These are phyloP conservation scores for Fraxinus platypoda DNA, from an alignment of 305 asterid species.

Conservation along the genomic window DNA sequence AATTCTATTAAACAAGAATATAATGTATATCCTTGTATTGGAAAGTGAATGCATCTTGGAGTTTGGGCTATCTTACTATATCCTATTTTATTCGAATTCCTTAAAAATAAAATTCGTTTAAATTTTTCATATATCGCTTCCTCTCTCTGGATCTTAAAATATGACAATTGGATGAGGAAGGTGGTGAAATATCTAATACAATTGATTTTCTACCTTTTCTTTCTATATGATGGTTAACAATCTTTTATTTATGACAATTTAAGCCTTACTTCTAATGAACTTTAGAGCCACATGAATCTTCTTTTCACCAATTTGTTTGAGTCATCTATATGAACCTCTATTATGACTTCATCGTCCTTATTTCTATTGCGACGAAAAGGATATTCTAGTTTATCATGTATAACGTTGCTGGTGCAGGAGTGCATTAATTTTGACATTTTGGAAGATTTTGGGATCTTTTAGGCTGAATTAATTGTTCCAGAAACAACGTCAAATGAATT, in stretches of 20 bases:
- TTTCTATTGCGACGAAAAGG: background rate
- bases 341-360: background rate
- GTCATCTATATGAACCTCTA: background rate
- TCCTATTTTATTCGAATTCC: background rate
- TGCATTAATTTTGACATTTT: background rate
- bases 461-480: background rate
- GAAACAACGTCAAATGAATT: background rate
- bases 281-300: background rate
- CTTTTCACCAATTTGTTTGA: background rate
- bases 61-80: background rate
- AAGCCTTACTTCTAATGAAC: background rate
- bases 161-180: background rate
- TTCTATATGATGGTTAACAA: background rate
- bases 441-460: background rate
- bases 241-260: background rate
- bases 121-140: background rate
- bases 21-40: background rate
- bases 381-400: background rate
- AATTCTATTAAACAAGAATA: background rate
- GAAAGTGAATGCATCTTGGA: background rate
- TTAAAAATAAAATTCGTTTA: background rate
- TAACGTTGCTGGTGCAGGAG: background rate
- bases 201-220: background rate
- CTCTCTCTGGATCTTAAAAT: background rate
- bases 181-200: background rate